Evolutionary conservation across 2,329 filamentous ascomycete genomes (phyloP), one percentile per base, ranked within the genome.

Genomic region (Thermothelomyces thermophilus): DNA sequence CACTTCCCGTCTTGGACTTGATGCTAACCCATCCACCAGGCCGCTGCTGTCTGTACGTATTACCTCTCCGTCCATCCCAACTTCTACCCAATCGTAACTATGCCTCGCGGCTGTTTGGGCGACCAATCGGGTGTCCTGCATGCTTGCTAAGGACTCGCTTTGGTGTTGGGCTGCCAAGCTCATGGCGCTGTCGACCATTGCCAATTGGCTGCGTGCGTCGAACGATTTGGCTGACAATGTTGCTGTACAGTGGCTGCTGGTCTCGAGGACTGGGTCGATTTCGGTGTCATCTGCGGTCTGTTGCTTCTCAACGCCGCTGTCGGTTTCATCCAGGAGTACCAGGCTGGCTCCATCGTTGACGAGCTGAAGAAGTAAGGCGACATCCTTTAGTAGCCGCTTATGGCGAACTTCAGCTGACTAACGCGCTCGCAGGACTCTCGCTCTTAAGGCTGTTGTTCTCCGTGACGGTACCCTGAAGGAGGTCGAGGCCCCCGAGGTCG

Each of bases 191-290:
- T 35, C 7, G 7, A 16, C 30, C 28, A 64, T 67, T 39, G n/a
- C n/a, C n/a, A n/a, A n/a, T 30, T 8, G 16, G 17, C 16, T 35
- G 13, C 22, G 3, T 14, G 14, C 8, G 13, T n/a, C 28, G 37
- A 63, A 41, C 22, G 45, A 34, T 52, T 6, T 55, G 50, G 48
- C 58, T 58, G 50, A 61, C 60, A 52, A 48, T 49, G n/a, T n/a
- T 57, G 33, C 8, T 35, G 14, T 41, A 75, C 90, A 63, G 78
- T 94, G 52, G 88, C 89, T 65, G 87, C 85, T 55, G 87, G 86
- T 81, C 80, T 95, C 36, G 70, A 86, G 69, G 86, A 93, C 63
- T 95, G 89, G 89, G 86, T 95, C 57, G 89, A 95, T 73, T 91
- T 95, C 64, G 89, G 87, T 76, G 88, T 95, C 64, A 95, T 95